These are phyloP conservation scores for Whalleya microplaca DNA, from an alignment of 2,329 filamentous ascomycete genomes.

Conservation along the genomic window DNA sequence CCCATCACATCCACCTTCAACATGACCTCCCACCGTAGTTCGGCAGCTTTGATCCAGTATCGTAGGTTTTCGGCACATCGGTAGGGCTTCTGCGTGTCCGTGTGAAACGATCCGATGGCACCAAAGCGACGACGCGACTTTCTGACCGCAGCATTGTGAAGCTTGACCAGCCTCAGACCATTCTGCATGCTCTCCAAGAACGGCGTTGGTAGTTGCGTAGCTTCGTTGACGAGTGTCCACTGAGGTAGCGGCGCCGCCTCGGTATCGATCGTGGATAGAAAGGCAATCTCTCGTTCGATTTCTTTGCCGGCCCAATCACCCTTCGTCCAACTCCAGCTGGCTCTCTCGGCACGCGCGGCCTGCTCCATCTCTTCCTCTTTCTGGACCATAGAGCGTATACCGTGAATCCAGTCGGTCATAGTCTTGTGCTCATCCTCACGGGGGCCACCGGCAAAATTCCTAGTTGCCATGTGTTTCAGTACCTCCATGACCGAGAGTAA, in stretches of 20 bases:
- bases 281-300: conserved; percentile 77
- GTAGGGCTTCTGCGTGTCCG: conserved; percentile 94
- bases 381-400: conserved; percentile 75
- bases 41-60: conserved; percentile 95
- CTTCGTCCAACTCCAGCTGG: conserved; percentile 78
- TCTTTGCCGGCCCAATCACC: conserved; percentile 78
- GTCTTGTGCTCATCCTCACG: conserved; percentile 75
- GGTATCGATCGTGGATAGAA: conserved; percentile 75
- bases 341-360: conserved; percentile 69
- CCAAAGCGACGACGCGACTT: conserved; percentile 87
- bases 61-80: conserved; percentile 90
- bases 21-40: conserved; percentile 88
- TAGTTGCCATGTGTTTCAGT: conserved; percentile 85
- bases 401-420: conserved; percentile 78
- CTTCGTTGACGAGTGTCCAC: conserved; percentile 60
- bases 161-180: conserved; percentile 77
- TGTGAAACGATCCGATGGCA: conserved; percentile 84
- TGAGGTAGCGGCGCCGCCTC: conserved; percentile 64
- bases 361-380: conserved; percentile 79
- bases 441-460: conserved; percentile 84
- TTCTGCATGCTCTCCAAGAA: conserved; percentile 77
- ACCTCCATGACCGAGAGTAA: conserved; percentile 86
- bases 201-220: conserved; percentile 63
- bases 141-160: conserved; percentile 88
- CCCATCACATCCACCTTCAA: conserved; percentile 84